Evolutionary conservation across 2,329 filamentous ascomycete species (phyloP), one percentile per base, ranked within the genome.

Genomic region (Pseudocercospora musae): DNA sequence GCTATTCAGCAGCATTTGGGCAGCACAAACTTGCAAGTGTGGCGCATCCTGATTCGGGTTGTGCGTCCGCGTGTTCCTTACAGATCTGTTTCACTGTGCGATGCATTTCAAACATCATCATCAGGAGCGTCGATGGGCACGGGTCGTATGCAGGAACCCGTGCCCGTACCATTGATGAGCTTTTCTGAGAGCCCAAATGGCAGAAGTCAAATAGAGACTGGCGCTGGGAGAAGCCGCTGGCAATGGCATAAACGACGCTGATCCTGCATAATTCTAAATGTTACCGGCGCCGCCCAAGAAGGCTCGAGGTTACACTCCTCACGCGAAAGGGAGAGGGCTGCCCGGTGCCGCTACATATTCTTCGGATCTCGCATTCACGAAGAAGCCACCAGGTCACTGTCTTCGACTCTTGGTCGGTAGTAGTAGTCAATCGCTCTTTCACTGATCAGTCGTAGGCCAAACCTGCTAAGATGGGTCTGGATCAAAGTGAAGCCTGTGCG

Each of bases 241-340:
- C 15, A 25, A 4, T 52, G 48, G 21, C 23, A 52, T 52, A 52
- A 52, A 13, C 48, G 48, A 52, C 23, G 48, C 27, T 37, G 52
- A 54, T 54, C 52, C 52, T 37, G 25, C 44, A 49, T 25, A 15
- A 5, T 40, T 40, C 37, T 29, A 52, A 54, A 54, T 25, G 29
- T 31, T n/a, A 54, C 29, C 25, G 52, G 52, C 31, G 52, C 27
- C 29, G 52, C 52, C 52, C 29, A 21, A 40, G 15, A n/a, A 40
- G 23, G 48, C 48, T 31, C 48, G 25, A 52, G 21, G 23, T 52
- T 52, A 52, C 48, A 52, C 55, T 57, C 46, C 25, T 52, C 49
- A 44, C 46, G 57, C 57, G 18, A 58, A 18, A 42, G 48, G 52
- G 57, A 25, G 58, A 42, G 50, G 52, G 52, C n/a, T n/a, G n/a